Percentiles rank a stretch among this genome's conserved stretches.
Conservation (phyloP, 2,329 filamentous ascomycete species). For the Coleophoma cylindrospora region DNA sequence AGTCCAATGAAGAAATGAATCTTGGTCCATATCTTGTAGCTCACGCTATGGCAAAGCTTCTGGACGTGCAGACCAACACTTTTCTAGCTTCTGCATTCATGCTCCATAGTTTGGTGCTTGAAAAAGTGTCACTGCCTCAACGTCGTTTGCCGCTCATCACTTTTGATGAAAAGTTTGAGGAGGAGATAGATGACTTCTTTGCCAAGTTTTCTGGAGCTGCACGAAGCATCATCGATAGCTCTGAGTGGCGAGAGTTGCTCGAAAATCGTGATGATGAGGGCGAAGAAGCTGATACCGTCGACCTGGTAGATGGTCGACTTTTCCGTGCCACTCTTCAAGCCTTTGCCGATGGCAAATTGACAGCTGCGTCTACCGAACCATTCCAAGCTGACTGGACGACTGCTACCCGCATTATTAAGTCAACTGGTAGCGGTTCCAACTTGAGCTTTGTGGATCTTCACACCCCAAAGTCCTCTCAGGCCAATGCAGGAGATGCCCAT, state of each 20-base stretch:
- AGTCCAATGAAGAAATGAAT: slow-evolving; percentile 22
- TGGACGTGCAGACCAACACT: slow-evolving; percentile 20
- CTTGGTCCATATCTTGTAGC: slow-evolving; percentile 26
- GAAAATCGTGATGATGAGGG: slow-evolving; percentile 8
- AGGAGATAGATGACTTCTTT: slow-evolving; percentile 32
- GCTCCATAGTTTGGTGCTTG: slow-evolving; percentile 35
- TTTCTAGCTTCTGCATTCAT: slow-evolving; percentile 33
- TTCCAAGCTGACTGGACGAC: slow-evolving; percentile 19
- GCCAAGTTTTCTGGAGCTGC: slow-evolving; percentile 28
- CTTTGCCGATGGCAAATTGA: slow-evolving; percentile 16
- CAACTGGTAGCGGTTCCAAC: slow-evolving; percentile 25
- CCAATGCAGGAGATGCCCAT: slow-evolving; percentile 7
- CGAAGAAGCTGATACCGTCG: slow-evolving; percentile 40
- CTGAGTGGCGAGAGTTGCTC: slow-evolving; percentile 17
- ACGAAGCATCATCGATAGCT: slow-evolving; percentile 29
- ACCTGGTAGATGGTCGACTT: slow-evolving; percentile 51
- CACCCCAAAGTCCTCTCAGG: slow-evolving; percentile 8
- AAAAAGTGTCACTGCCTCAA: slow-evolving; percentile 33
- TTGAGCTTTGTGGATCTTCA: slow-evolving; percentile 18
- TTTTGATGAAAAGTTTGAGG: slow-evolving; percentile 25
- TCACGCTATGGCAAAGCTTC: slow-evolving; percentile 24
- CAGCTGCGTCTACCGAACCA: slow-evolving; percentile 9
- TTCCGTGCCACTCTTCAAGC: slow-evolving; percentile 23
- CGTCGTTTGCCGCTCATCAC: slow-evolving; percentile 29
- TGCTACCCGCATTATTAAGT: slow-evolving; percentile 20